Percentiles rank a stretch among this genome's conserved stretches.
Conservation (phyloP, 768 basidiomycete genomes). For the Coprinopsis strossmayeri region DNA sequence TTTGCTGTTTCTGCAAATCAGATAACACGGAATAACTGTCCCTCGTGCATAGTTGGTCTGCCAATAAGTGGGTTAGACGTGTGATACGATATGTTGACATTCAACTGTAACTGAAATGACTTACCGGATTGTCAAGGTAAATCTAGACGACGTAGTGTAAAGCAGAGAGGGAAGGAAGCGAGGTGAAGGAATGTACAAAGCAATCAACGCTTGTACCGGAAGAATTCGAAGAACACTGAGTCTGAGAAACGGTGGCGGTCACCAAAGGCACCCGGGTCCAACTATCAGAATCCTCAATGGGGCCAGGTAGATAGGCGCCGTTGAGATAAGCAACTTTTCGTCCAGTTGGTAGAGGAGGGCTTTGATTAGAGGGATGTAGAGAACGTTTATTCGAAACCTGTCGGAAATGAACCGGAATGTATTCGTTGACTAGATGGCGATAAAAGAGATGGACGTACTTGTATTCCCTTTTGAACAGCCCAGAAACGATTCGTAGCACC, state of each 20-base stretch:
- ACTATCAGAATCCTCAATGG: conserved; percentile 1
- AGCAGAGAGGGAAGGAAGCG: neutral
- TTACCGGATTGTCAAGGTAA: conserved; percentile 6
- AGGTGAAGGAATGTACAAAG: neutral
- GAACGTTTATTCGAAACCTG: neutral
- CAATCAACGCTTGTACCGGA: neutral
- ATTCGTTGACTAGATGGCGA: conserved; percentile 22
- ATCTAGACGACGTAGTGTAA: neutral
- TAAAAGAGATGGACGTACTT: conserved; percentile 1
- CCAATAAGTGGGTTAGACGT: no score
- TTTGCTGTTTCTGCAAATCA: conserved; percentile 1
- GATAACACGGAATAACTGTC: conserved; percentile 7
- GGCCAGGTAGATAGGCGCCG: conserved; percentile 1
- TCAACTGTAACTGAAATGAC: neutral
- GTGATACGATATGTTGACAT: neutral
- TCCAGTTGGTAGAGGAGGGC: neutral
- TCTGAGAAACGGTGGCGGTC: neutral
- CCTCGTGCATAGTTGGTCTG: conserved; percentile 4
- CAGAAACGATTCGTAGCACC: conserved; percentile 21
- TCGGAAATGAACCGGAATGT: conserved; percentile 8
- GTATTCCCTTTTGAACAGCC: conserved; percentile 14
- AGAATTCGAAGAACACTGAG: neutral
- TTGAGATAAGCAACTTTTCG: neutral
- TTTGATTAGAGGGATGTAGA: conserved; percentile 3
- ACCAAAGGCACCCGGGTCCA: neutral